Base-by-base conservation (phyloP, 345 rosid genomes). In the Salix koriyanagi region DNA sequence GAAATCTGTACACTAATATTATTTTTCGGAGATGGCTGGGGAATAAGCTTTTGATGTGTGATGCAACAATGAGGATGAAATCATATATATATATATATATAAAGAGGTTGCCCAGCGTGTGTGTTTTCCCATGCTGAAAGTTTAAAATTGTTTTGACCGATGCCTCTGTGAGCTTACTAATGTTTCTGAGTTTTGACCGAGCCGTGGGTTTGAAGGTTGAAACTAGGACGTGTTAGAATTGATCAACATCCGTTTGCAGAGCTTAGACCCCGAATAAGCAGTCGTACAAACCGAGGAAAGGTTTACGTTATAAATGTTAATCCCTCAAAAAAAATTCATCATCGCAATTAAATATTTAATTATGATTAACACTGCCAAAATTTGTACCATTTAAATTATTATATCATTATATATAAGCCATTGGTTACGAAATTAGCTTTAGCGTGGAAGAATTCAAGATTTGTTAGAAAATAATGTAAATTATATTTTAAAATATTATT, bases 181-280 rank as follows among this genome's bases (percentile, higher is more conserved):
- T 11, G 11, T 23, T 68, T 68, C 15, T n/a, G 46, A 10, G 42
- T 67, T 68, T 36, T 68, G 71, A 68, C 71, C 7, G 42, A 39
- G 71, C 44, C 52, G 25, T n/a, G 52, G 70, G 44, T 34, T 68
- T 68, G 71, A 68, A 68, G 52, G 54, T 68, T 68, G 71, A 68
- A 52, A 68, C 32, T 41, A 36, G 36, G 1, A 34, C 0, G 54
- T 23, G 13, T 28, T 37, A 1, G 71, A 68, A 39, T 36, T 42
- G 50, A 68, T 68, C 71, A 68, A 67, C 30, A 41, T 44, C 25
- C 21, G 42, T 30, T 30, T 18, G 14, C 30, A 15, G 11, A 34
- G 39, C 42, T 16, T 8, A 36, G 69, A 66, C 41, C 26, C 44
- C 44, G 25, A 23, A 10, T n/a, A 3, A 3, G 25, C 62, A n/a